Conservation (phyloP, 495 filamentous ascomycete genomes). For the Aspergillus egyptiacus region DNA sequence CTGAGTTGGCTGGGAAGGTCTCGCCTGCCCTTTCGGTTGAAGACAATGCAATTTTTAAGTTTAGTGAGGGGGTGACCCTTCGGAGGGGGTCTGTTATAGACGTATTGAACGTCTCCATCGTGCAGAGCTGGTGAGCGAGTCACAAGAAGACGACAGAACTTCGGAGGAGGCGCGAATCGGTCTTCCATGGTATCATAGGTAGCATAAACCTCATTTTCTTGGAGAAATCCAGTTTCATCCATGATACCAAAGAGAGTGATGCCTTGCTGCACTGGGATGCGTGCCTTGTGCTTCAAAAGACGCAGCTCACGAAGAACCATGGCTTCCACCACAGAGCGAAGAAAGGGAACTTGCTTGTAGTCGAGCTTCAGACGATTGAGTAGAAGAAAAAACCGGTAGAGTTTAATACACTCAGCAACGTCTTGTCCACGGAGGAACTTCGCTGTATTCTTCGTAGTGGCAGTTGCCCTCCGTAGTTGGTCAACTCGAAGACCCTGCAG, state of each 20-base stretch:
- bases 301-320: conserved; percentile 59
- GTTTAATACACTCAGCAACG: conserved; percentile 48
- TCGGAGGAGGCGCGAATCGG: conserved; percentile 7
- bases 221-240: conserved; percentile 67
- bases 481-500: conserved; percentile 54
- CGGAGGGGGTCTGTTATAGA: conserved; percentile 49
- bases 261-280: conserved; percentile 64
- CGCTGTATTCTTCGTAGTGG: conserved; percentile 50
- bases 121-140: conserved; percentile 72
- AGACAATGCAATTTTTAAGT: conserved; percentile 69
- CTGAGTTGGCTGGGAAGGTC: conserved; percentile 72
- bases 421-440: conserved; percentile 52
- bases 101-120: conserved; percentile 72
- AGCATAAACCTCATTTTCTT: conserved; percentile 41
- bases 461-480: conserved; percentile 50
- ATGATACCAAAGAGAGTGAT: conserved; percentile 72
- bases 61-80: conserved; percentile 50
- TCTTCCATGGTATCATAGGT: conserved; percentile 16
- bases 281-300: conserved; percentile 66
- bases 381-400: conserved; percentile 53
- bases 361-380: conserved; percentile 48
- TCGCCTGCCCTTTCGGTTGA: conserved; percentile 60
- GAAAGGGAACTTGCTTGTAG: conserved; percentile 60
- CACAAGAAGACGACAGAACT: conserved; percentile 44
- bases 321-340: conserved; percentile 58